A percentile compares a stretch with the other conserved stretches of the same genome.
These are phyloP conservation scores for Diplocarpon mali DNA, from an alignment of 2,329 filamentous ascomycete genomes.

Conservation along the genomic window DNA sequence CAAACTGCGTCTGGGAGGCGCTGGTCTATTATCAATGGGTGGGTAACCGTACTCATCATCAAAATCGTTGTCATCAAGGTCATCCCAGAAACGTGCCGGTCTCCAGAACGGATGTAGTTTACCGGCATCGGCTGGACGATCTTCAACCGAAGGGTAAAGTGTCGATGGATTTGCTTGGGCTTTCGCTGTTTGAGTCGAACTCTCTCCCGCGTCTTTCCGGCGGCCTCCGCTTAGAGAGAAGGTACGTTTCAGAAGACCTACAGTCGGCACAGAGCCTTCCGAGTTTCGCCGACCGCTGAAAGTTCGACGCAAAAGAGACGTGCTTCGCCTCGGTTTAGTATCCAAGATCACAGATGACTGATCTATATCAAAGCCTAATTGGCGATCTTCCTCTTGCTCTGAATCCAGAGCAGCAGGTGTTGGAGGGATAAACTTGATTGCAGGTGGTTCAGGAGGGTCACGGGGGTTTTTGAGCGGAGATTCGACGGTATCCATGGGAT, in stretches of 20 bases:
- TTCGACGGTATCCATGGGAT: constrained; percentile 43
- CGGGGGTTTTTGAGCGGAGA: constrained; percentile 53
- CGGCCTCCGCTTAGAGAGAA: constrained; percentile 22
- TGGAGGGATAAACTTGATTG: constrained; percentile 50
- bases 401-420: constrained; percentile 51
- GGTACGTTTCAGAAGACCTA: constrained; percentile 41
- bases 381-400: constrained; percentile 38
- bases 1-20: constrained; percentile 36
- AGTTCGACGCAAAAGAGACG: constrained; percentile 43
- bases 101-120: constrained; percentile 52
- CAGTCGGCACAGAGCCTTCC: constrained; percentile 35
- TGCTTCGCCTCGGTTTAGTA: constrained; percentile 35
- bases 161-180: constrained; percentile 19
- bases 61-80: constrained; percentile 26
- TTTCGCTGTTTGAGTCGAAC: constrained; percentile 20
- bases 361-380: constrained; percentile 42
- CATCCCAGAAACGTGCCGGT: constrained; percentile 37
- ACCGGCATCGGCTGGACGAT: constrained; percentile 39
- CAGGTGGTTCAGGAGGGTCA: constrained; percentile 44
- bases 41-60: constrained; percentile 30
- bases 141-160: constrained; percentile 34
- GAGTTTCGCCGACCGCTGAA: constrained; percentile 39
- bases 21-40: constrained; percentile 37
- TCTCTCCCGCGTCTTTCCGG: constrained; percentile 12
- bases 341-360: constrained; percentile 23